Base-by-base conservation (phyloP, 2,329 filamentous ascomycete genomes). In the Epichloe scottii region DNA sequence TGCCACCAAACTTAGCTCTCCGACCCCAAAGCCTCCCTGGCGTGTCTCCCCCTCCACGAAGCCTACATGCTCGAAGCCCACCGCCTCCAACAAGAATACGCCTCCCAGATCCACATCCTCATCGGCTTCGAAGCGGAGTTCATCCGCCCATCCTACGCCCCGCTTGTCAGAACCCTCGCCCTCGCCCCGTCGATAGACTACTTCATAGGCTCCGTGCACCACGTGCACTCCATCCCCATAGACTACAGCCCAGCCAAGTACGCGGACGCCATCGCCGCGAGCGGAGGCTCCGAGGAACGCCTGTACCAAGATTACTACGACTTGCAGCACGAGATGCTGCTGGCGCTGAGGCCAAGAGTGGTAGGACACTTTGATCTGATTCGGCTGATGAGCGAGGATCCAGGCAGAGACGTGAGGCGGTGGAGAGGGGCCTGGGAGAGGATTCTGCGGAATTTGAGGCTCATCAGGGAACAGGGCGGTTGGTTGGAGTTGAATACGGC, bases 341-440 rank as follows among this genome's bases (percentile, higher is more conserved):
- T 69, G 50, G 73, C 77, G 7, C 67, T 95, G 56, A 71, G 72
- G 58, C 93, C 93, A 34, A 79, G 79, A 7, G 76, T 98, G 12
- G 84, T 98, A 4, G 93, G 90, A 0, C 93, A 98, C 69, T 95
- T 98, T 64, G 93, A 98, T 68, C 78, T 98, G 19, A 85, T 97
- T 50, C 76, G 91, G 12, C 70, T 98, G 56, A 75, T 93, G 64
- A 89, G 86, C 59, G 77, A 81, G 52, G 74, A 85, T 19, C 84
- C 85, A 0, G 78, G 77, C 46, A 66, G 77, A 39, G 80, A 82
- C 56, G 72, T 89, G 52, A 70, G 71, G 39, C 63, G 63, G 45
- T 82, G 80, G 74, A 61, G 66, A 8, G 66, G 71, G 3, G 86
- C 95, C 0, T 97, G 91, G 91, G 68, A 74, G 48, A 80, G 73